These are phyloP conservation scores for Fusarium sulawesiense DNA, from an alignment of 2,329 filamentous ascomycete species.

Conservation along the genomic window DNA sequence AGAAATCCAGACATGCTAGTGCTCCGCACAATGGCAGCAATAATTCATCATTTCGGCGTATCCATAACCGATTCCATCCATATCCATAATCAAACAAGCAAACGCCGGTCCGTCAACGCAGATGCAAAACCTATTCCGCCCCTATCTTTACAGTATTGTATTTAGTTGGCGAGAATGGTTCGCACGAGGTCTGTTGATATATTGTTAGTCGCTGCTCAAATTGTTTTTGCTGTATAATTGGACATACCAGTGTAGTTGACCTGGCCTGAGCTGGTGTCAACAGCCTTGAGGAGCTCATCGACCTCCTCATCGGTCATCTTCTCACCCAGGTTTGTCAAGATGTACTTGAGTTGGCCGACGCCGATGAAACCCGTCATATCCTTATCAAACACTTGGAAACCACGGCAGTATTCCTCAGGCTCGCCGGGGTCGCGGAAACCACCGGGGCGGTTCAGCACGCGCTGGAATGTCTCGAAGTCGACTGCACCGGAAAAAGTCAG, in stretches of 20 bases:
- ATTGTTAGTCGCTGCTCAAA: slow-evolving; percentile 3
- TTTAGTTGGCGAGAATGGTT: slow-evolving; percentile 85
- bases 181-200: slow-evolving; percentile 76
- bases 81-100: slow-evolving; percentile 48
- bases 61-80: slow-evolving; percentile 38
- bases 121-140: slow-evolving; percentile 48
- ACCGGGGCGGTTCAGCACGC: slow-evolving; percentile 95
- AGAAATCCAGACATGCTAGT: slow-evolving; percentile 43
- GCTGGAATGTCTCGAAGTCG: slow-evolving; percentile 97
- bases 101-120: slow-evolving; percentile 50
- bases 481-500: slow-evolving; percentile 64
- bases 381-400: slow-evolving; percentile 99
- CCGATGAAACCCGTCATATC: slow-evolving; percentile 98
- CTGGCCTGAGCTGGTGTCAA: slow-evolving; percentile 95
- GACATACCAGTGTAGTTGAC: slow-evolving; percentile 91
- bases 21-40: slow-evolving; percentile 34
- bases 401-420: slow-evolving; percentile 97
- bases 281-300: slow-evolving; percentile 97
- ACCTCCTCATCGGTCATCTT: slow-evolving; percentile 99
- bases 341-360: slow-evolving; percentile 97
- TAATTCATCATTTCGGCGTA: slow-evolving; percentile 45
- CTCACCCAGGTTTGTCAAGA: slow-evolving; percentile 96
- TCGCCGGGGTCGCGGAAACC: slow-evolving; percentile 98
- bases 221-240: not conserved
- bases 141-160: slow-evolving; percentile 42